These are phyloP conservation scores for Trametes sp. DNA, from an alignment of 1,284 basidiomycete genomes.

Conservation along the genomic window DNA sequence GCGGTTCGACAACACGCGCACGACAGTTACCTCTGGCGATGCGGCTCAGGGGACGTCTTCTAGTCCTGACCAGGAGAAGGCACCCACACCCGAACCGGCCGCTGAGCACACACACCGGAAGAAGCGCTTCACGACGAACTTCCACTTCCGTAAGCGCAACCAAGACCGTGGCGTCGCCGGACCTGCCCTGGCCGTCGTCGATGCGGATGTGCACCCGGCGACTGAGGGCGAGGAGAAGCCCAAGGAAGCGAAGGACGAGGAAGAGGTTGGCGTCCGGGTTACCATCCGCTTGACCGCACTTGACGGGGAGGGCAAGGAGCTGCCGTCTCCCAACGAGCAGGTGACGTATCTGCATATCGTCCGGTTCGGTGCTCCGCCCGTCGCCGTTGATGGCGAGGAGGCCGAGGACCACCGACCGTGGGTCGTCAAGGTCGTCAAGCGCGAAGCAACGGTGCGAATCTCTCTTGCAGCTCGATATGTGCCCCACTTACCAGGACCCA, in stretches of 20 bases:
- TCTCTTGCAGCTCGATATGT: slow-evolving; percentile 25
- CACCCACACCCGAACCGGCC: slow-evolving; percentile 30
- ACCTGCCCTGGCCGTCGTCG: slow-evolving; percentile 79
- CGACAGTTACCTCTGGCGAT: slow-evolving; percentile 10
- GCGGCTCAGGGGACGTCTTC: slow-evolving; percentile 16
- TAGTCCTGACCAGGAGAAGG: slow-evolving; percentile 31
- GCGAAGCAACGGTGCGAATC: slow-evolving; percentile 76
- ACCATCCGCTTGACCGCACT: slow-evolving; percentile 80
- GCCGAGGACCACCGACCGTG: slow-evolving; percentile 67
- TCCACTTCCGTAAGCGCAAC: slow-evolving; percentile 66
- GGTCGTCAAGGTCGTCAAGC: slow-evolving; percentile 89
- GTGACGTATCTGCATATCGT: slow-evolving; percentile 86
- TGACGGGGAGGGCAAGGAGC: slow-evolving; percentile 70
- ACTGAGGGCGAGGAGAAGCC: slow-evolving; percentile 47
- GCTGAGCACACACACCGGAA: slow-evolving; percentile 38
- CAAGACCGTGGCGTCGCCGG: slow-evolving; percentile 63
- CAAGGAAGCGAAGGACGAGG: slow-evolving; percentile 54
- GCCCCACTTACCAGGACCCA: slow-evolving; percentile 11
- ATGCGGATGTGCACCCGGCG: slow-evolving; percentile 53
- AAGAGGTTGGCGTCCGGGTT: slow-evolving; percentile 74
- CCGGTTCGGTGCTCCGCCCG: slow-evolving; percentile 61
- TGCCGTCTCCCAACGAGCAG: slow-evolving; percentile 81
- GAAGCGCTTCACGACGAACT: slow-evolving; percentile 70
- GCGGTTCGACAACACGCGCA: slow-evolving; percentile 58
- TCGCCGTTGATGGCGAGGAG: slow-evolving; percentile 36